Conservation (phyloP, 768 basidiomycete species). For the Kondoa subrosea region DNA sequence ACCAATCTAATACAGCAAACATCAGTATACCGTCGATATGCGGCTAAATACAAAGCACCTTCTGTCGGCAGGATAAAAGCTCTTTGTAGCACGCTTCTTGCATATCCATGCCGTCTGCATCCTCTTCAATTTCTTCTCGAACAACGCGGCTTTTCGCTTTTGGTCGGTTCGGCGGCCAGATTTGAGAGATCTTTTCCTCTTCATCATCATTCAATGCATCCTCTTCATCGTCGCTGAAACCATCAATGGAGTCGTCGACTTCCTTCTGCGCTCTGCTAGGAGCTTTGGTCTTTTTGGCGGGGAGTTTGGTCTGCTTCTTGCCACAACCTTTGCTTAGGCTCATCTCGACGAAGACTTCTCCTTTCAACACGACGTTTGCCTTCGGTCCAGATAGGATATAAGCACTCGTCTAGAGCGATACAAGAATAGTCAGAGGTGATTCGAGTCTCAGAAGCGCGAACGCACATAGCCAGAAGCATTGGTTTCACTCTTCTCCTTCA, state of each 20-base stretch:
- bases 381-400: constrained; percentile 29
- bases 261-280: neutral
- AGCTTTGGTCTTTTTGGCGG: neutral
- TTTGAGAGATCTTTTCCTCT: neutral
- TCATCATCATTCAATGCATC: constrained; percentile 7
- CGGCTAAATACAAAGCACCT: too few relatives aligned
- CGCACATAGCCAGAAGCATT: constrained; percentile 34
- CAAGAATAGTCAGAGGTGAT: too few relatives aligned
- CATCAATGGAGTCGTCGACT: constrained; percentile 5
- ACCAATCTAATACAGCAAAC: too few relatives aligned
- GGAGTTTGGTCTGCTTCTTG: constrained; percentile 4
- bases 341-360: constrained; percentile 13
- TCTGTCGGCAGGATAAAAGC: neutral
- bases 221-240: neutral
- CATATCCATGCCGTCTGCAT: neutral
- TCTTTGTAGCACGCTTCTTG: neutral
- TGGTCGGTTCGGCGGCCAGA: constrained; percentile 1
- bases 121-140: neutral
- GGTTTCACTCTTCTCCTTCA: constrained; percentile 40
- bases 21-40: too few relatives aligned
- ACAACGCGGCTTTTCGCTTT: neutral
- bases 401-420: neutral
- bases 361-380: constrained; percentile 3
- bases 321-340: neutral
- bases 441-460: too few relatives aligned